Conservation (phyloP, 2,329 filamentous ascomycete species). For the Emmonsiellopsis sp. region DNA sequence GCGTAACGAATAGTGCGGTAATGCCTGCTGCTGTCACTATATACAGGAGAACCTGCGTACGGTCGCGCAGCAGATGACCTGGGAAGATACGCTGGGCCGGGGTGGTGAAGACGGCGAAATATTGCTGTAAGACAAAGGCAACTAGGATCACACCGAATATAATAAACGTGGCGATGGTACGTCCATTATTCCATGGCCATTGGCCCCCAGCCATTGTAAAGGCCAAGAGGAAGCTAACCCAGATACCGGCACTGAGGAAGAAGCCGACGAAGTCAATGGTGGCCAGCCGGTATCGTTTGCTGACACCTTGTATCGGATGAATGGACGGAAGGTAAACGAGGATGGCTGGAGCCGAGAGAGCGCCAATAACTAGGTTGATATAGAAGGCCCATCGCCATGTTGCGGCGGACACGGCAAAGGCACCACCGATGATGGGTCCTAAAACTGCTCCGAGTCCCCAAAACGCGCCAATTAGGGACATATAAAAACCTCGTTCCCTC, state of each 20-base stretch:
- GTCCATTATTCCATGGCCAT: slow-evolving; percentile 39
- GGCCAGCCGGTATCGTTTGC: slow-evolving; percentile 14
- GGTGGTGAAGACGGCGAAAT: slow-evolving; percentile 32
- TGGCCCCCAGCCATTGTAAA: slow-evolving; percentile 41
- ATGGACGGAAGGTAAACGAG: slow-evolving; percentile 30
- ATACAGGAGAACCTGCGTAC: slow-evolving; percentile 35
- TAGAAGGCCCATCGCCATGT: slow-evolving; percentile 36
- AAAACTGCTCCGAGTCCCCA: slow-evolving; percentile 29
- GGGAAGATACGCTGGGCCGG: slow-evolving; percentile 40
- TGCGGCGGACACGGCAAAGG: slow-evolving; percentile 19
- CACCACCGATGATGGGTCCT: slow-evolving; percentile 31
- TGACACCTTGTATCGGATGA: slow-evolving; percentile 14
- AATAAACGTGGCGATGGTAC: slow-evolving; percentile 40
- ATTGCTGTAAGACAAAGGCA: slow-evolving; percentile 39
- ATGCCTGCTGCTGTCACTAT: slow-evolving; percentile 28
- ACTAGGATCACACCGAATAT: slow-evolving; percentile 37
- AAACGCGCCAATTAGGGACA: slow-evolving; percentile 18
- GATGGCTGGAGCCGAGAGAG: slow-evolving; percentile 18
- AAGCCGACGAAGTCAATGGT: slow-evolving; percentile 38
- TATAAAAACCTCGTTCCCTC: not conserved
- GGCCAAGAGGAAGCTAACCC: slow-evolving; percentile 35
- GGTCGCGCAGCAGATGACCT: slow-evolving; percentile 33
- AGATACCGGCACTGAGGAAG: slow-evolving; percentile 32
- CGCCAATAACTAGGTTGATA: slow-evolving; percentile 44
- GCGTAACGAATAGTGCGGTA: slow-evolving; percentile 26